Percentiles rank a stretch among this genome's conserved stretches.
Evolutionary conservation across 306 rosid species (phyloP).

Genomic region (Sindora glabra): DNA sequence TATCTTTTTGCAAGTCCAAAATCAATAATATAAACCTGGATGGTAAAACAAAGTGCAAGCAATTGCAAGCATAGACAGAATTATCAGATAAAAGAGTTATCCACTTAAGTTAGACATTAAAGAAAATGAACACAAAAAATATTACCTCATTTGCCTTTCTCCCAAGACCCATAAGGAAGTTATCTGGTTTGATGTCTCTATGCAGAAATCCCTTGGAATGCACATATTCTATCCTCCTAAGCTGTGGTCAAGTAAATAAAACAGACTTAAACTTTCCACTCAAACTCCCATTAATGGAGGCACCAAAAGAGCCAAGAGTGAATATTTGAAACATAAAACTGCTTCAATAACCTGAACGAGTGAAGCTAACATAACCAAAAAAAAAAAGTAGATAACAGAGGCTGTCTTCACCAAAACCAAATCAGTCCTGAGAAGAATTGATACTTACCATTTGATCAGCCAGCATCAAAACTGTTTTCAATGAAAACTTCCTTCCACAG

Average conservation of each 20-base stretch:
- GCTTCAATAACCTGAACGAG: neutral
- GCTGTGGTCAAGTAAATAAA: constrained; percentile 36
- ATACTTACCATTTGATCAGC: constrained; percentile 90
- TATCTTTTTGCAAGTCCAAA: constrained; percentile 84
- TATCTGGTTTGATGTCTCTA: constrained; percentile 96
- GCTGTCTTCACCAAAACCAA: constrained; percentile 10
- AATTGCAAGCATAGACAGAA: constrained; percentile 5
- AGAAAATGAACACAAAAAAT: neutral
- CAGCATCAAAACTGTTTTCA: constrained; percentile 82
- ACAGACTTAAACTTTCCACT: neutral
- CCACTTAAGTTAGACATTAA: neutral
- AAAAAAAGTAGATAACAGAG: neutral
- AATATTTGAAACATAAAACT: constrained; percentile 5
- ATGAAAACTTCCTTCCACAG: constrained; percentile 77
- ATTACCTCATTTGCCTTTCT: constrained; percentile 85
- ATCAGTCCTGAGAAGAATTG: neutral
- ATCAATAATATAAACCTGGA: constrained; percentile 71
- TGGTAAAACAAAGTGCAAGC: constrained; percentile 8
- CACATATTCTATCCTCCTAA: constrained; percentile 48
- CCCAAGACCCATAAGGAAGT: constrained; percentile 94
- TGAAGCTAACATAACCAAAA: neutral
- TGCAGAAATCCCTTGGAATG: constrained; percentile 80
- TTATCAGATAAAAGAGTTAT: neutral
- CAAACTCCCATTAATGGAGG: neutral
- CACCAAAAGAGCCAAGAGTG: neutral